These are phyloP conservation scores for Trametes maxima DNA, from an alignment of 768 basidiomycete genomes.

Conservation along the genomic window DNA sequence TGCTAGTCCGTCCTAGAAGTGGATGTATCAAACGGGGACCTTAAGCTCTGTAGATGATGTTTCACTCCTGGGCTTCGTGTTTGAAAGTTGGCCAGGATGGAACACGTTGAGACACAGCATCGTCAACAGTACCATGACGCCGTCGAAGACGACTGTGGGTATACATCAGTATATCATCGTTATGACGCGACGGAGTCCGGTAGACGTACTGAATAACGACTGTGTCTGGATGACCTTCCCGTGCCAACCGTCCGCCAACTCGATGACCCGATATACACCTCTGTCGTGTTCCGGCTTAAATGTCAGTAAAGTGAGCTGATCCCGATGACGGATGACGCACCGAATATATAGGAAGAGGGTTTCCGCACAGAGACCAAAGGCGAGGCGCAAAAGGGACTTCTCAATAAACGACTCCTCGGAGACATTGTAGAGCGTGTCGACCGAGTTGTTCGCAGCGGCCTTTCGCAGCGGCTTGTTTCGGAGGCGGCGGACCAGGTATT, in stretches of 20 bases:
- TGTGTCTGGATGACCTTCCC: slow-evolving; percentile 44
- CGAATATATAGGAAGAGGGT: slow-evolving; percentile 16
- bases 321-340: background rate
- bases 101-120: background rate
- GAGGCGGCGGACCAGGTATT: slow-evolving; percentile 1
- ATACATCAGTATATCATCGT: background rate
- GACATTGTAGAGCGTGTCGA: background rate
- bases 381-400: background rate
- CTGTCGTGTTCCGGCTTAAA: background rate
- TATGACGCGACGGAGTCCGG: background rate
- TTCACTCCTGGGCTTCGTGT: background rate
- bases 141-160: background rate
- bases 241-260: slow-evolving; percentile 50
- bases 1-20: too few relatives aligned
- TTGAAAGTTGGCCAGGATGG: background rate
- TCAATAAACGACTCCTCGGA: background rate
- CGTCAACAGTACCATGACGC: background rate
- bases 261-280: slow-evolving; percentile 53
- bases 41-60: background rate
- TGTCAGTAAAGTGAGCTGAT: background rate
- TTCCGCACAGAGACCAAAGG: background rate
- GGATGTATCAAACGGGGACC: background rate
- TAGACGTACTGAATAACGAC: background rate
- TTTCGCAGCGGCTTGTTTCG: slow-evolving; percentile 21
- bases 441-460: background rate